Evolutionary conservation across 768 basidiomycete genomes (phyloP), one percentile per base, ranked within the genome.

Genomic region (Lactarius psammicola): DNA sequence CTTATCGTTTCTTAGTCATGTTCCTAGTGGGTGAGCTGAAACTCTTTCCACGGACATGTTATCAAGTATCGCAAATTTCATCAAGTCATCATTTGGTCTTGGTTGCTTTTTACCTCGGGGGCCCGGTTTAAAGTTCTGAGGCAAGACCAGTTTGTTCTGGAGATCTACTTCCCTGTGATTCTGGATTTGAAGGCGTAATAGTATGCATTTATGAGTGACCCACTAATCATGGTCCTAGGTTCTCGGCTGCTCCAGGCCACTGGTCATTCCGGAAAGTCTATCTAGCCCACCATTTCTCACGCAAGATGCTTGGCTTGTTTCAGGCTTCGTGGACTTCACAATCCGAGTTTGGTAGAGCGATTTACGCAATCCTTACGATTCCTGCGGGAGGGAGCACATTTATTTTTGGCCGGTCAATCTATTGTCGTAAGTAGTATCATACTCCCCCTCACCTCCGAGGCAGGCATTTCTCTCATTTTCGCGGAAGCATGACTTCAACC

Each of bases 361-460:
- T 40, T 17, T 17, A n/a, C 17, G 8, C 15, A 31, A n/a, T 10
- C 4, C 54, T 2, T 5, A 18, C 30, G 10, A 17, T 20, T 31
- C 4, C 3, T 49, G 46, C 38, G 7, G 38, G 15, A 17, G 17
- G 15, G 11, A 49, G 46, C n/a, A 1, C 23, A 49, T 23, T 13
- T 49, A 6, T 18, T 40, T 18, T 7, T 40, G 38, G 38, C 15
- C 5, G 17, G n/a, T 23, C n/a, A 11, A 49, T 46, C 46, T 11
- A 11, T 46, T 13, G 10, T 23, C 3, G 1, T 4, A 9, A 23
- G n/a, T 46, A 23, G 9, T 13, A 0, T 23, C 11, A 79, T n/a
- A 11, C n/a, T 46, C n/a, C 4, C n/a, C 10, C 23, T 49, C 46
- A 49, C 11, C 11, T 49, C 13, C 10, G 11, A 13, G 11, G n/a